Base-by-base conservation (phyloP, 225 moss, liverwort and hornwort species). In the Lunularia cruciata region DNA sequence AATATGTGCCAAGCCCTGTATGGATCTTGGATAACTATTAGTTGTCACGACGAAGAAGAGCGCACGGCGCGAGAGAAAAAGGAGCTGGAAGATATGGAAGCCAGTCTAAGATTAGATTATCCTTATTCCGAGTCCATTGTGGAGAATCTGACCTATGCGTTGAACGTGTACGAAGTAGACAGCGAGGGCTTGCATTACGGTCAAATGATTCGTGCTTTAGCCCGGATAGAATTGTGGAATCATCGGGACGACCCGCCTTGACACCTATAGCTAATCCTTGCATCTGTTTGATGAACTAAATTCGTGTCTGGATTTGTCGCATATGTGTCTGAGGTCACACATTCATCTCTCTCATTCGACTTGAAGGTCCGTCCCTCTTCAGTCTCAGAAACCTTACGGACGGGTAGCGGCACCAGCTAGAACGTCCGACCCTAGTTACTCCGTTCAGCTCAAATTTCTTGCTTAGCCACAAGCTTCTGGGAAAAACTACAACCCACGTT, bases 141-240 rank as follows among this genome's bases (percentile, higher is more conserved):
- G 0, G 67, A 67, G 15, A 67, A 52, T 47, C 34, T 69, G 68
- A 40, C 10, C 47, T 39, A 55, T 37, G 76, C 71, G 0, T 13
- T 78, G 60, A 33, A 59, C 10, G 32, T 78, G 2, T 78, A 78
- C 39, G 55, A 53, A 15, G 57, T 74, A 8, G 36, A 65, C 13
- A 40, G 47, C 39, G 33, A 25, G 7, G 23, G 35, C 7, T 37
- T 78, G 78, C 28, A 59, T 31, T 78, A 78, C 57, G 64, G 73
- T 12, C 63, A 78, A 65, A 47, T 57, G 73, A 70, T 78, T 42
- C 37, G 32, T 5, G 78, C 78, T 5, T 35, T 78, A 73, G 73
- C 78, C 27, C 73, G 43, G 19, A 78, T 78, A 18, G 73, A 74
- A 45, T 26, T 78, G 16, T 78, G 78, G 78, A 74, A 74, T 38